These are phyloP conservation scores for Cyclotella atomus DNA, from an alignment of 108 stramenopile species.

Conservation along the genomic window DNA sequence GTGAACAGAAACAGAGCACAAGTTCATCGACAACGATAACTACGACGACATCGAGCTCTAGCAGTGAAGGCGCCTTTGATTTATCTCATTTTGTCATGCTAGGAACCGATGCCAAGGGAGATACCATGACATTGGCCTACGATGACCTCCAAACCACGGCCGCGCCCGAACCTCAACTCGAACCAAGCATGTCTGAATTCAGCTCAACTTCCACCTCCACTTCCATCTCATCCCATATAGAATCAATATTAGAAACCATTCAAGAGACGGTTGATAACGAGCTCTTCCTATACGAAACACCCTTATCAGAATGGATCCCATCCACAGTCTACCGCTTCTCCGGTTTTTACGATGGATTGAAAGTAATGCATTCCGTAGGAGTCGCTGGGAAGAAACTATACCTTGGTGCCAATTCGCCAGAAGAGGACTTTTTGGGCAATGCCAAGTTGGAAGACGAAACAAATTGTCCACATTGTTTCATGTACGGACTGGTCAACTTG, in stretches of 20 bases:
- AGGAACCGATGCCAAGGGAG: neutral
- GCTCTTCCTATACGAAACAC: slow-evolving; percentile 52
- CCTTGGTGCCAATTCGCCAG: slow-evolving; percentile 14
- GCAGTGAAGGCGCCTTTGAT: neutral
- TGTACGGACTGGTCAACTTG: slow-evolving; percentile 53
- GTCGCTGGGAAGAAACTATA: slow-evolving; percentile 52
- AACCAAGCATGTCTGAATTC: neutral
- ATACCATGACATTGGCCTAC: slow-evolving; percentile 1
- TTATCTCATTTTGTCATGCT: neutral
- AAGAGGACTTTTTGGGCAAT: neutral
- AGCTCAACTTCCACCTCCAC: neutral
- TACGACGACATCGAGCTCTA: neutral
- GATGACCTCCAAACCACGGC: neutral
- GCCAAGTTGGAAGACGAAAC: neutral
- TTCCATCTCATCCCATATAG: slow-evolving; percentile 17
- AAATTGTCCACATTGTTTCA: slow-evolving; percentile 39
- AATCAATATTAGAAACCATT: slow-evolving; percentile 25
- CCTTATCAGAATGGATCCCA: slow-evolving; percentile 40
- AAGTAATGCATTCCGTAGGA: slow-evolving; percentile 45
- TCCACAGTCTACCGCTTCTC: slow-evolving; percentile 53
- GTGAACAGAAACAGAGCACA: neutral
- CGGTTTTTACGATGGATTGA: slow-evolving; percentile 44
- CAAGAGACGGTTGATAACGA: slow-evolving; percentile 31
- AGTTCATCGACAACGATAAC: neutral
- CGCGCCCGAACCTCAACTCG: neutral